A percentile compares a stretch with the other conserved stretches of the same genome.
Conservation (phyloP, 2,329 filamentous ascomycete genomes). For the Trichocomaceae sp. region DNA sequence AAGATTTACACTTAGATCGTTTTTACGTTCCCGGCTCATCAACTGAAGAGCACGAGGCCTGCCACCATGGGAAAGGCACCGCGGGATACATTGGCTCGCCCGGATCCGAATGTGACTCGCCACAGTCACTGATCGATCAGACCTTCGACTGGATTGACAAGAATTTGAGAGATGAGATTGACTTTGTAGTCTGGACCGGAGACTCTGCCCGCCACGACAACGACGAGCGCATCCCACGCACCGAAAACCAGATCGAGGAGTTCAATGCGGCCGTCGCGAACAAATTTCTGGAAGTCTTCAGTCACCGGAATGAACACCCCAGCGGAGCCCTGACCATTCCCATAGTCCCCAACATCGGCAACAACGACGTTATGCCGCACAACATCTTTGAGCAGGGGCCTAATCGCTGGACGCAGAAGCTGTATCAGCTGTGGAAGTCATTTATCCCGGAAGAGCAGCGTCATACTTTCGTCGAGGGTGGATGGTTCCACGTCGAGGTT, state of each 20-base stretch:
- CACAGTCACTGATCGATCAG: conserved; percentile 70
- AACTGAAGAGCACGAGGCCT: conserved; percentile 61
- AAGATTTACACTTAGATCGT: conserved; percentile 87
- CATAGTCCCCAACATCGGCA: conserved; percentile 84
- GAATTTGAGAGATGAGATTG: conserved; percentile 69
- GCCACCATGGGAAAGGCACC: conserved; percentile 69
- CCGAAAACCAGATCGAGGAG: conserved; percentile 64
- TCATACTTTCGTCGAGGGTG: conserved; percentile 84
- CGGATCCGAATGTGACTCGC: conserved; percentile 82
- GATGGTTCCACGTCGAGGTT: conserved; percentile 92
- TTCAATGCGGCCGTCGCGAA: conserved; percentile 69
- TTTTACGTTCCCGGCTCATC: conserved; percentile 77
- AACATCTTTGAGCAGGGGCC: conserved; percentile 85
- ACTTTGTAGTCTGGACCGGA: conserved; percentile 91
- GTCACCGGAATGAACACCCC: conserved; percentile 45
- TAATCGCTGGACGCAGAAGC: conserved; percentile 75
- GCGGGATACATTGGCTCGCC: conserved; percentile 80
- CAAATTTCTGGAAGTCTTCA: conserved; percentile 71
- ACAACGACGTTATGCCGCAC: conserved; percentile 96
- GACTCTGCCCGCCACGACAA: conserved; percentile 86
- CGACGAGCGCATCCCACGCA: conserved; percentile 73
- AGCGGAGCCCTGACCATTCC: conserved; percentile 62
- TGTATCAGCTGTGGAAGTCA: conserved; percentile 68
- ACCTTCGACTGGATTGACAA: conserved; percentile 83
- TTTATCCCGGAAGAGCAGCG: conserved; percentile 91